These are phyloP conservation scores for Deinandra increscens DNA, from an alignment of 129 eudicot species.

Conservation along the genomic window DNA sequence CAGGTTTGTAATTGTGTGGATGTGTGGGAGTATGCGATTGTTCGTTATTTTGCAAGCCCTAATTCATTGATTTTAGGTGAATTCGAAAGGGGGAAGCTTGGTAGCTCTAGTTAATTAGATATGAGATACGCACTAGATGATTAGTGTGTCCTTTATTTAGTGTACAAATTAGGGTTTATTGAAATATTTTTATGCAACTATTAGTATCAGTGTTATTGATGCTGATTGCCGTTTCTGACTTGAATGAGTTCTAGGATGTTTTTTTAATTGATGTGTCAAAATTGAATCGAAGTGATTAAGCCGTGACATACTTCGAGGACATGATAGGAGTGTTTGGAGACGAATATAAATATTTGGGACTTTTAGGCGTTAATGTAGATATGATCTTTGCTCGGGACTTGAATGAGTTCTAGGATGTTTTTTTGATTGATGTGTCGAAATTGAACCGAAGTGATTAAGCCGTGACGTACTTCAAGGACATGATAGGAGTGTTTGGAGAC, in stretches of 20 bases:
- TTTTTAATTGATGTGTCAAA: not conserved
- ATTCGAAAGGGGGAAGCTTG: not conserved
- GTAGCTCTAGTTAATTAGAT: not conserved
- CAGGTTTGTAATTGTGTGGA: not conserved
- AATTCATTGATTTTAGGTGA: not conserved
- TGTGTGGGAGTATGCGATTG: conserved; percentile 8
- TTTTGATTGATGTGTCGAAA: no score
- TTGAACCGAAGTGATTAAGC: no score
- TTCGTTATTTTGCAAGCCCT: not conserved
- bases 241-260: not conserved
- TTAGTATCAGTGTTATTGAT: conserved; percentile 5
- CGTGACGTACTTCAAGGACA: no score
- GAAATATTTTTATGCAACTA: not conserved
- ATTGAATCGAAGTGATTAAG: not conserved
- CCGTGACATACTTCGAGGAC: not conserved
- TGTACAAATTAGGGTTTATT: not conserved
- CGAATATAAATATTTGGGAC: no score
- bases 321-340: no score
- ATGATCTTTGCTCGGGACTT: no score
- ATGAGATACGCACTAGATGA: conserved; percentile 1
- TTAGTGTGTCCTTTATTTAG: not conserved
- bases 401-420: no score
- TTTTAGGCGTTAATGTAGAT: no score
- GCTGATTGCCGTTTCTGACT: not conserved
- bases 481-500: no score